Evolutionary conservation across 306 rosid genomes (phyloP).

Genomic region (Astragalus membranaceus): DNA sequence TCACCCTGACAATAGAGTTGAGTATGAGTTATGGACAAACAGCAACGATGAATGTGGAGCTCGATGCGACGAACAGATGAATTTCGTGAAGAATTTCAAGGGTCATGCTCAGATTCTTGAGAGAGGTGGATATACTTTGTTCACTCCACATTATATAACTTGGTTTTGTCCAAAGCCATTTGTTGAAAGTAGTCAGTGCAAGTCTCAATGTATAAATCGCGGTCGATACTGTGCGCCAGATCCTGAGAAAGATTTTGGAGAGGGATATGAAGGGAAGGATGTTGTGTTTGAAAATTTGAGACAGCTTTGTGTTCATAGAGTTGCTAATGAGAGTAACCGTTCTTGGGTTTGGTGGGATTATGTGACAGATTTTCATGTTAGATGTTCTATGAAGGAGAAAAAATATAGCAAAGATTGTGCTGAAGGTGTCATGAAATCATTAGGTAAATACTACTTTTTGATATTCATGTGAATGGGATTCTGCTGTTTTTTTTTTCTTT

Average conservation of each 20-base stretch:
- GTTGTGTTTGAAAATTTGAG: slow-evolving; percentile 85
- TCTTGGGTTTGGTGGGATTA: slow-evolving; percentile 99
- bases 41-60: slow-evolving; percentile 92
- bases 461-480: neutral
- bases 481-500: neutral
- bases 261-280: slow-evolving; percentile 87
- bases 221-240: slow-evolving; percentile 95
- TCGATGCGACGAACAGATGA: slow-evolving; percentile 90
- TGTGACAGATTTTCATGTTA: slow-evolving; percentile 85
- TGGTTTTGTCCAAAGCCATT: slow-evolving; percentile 85
- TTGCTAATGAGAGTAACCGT: slow-evolving; percentile 61
- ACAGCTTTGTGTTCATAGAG: slow-evolving; percentile 96
- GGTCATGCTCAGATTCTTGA: slow-evolving; percentile 99
- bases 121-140: slow-evolving; percentile 69
- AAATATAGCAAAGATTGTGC: slow-evolving; percentile 83
- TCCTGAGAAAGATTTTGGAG: slow-evolving; percentile 75
- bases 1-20: slow-evolving; percentile 80
- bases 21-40: slow-evolving; percentile 96
- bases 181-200: slow-evolving; percentile 56
- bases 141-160: slow-evolving; percentile 89
- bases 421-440: slow-evolving; percentile 67
- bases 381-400: slow-evolving; percentile 96
- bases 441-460: slow-evolving; percentile 34
- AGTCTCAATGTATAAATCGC: slow-evolving; percentile 82
- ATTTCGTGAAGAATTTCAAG: slow-evolving; percentile 68